Evolutionary conservation across 2,329 filamentous ascomycete genomes (phyloP), one percentile per base, ranked within the genome.

Genomic region (Aspergillus ochraceus): DNA sequence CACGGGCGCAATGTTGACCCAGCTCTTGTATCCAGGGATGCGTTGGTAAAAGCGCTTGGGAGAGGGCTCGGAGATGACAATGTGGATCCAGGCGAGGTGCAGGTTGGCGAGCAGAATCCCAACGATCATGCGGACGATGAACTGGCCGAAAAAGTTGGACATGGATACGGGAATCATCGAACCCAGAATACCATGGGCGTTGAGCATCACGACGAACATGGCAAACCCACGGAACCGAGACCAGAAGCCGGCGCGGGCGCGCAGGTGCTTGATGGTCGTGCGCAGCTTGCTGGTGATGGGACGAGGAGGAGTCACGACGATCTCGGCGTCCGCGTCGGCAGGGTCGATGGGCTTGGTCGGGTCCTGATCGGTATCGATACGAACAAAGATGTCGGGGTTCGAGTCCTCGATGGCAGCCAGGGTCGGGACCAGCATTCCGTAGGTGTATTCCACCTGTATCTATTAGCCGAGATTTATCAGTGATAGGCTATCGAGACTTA

Each of bases 31-130:
- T 45, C 86, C 77, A n/a, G 90, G 88, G 55, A 96, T 83, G 59
- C 91, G 89, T 69, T 83, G 80, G 77, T 84, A 90, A 81, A 89
- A 91, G 67, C 78, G 79, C 72, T 85, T 83, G 52, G 80, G 71
- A 58, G 84, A 88, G 4, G 87, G 86, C 54, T 86, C 81, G 1
- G 91, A 88, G 71, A 97, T 92, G 72, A 96, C 86, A 69, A 90
- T 88, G 75, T 96, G 92, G 2, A 92, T 90, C 92, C 92, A 97
- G 58, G 86, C 84, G 66, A 92, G 85, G 73, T 86, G 84, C 61
- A 94, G 75, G 69, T 89, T 89, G 36, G 88, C 84, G 26, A 90
- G 80, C 22, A 84, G 75, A 20, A 94, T 74, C 51, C 85, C 81
- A 22, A 86, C 81, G 49, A 89, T 61, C 50, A 88, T 81, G 54